phyloP scores from a whole-genome alignment of 768 basidiomycete genomes.

The Leccinum ochraceum region DNA sequence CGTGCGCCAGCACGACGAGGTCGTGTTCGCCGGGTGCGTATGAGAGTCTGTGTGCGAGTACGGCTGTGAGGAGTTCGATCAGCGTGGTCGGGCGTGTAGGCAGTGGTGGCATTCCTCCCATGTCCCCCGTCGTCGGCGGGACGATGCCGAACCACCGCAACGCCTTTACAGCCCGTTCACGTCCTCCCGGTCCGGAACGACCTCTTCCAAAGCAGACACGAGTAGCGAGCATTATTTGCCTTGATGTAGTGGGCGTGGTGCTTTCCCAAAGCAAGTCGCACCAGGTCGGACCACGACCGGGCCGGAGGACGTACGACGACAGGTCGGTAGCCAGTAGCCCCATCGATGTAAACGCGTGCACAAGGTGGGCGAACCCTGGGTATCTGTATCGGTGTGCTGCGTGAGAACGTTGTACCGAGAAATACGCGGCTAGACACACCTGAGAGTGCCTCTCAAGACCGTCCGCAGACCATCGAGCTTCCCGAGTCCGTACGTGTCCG shows the following conservation, averaged over 20 bases:
- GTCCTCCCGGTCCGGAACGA: constrained; percentile 16
- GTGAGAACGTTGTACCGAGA: neutral
- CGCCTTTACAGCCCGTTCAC: constrained; percentile 38
- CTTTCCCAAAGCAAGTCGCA: constrained; percentile 36
- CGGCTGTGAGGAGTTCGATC: constrained; percentile 73
- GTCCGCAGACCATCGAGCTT: constrained; percentile 49
- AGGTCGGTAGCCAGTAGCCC: constrained; percentile 59
- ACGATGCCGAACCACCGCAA: constrained; percentile 42
- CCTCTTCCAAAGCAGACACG: constrained; percentile 34
- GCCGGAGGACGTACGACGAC: constrained; percentile 20
- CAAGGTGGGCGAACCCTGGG: constrained; percentile 74
- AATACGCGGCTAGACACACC: constrained; percentile 41
- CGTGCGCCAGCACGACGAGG: constrained; percentile 84
- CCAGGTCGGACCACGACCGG: constrained; percentile 38
- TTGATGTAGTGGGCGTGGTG: too few relatives aligned
- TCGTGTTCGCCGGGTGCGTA: constrained; percentile 78
- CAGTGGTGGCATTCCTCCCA: constrained; percentile 39
- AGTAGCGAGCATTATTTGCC: constrained; percentile 30
- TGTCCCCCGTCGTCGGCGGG: constrained; percentile 6
- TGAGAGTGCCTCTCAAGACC: constrained; percentile 80
- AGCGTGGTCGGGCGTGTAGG: constrained; percentile 49
- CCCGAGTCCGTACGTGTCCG: constrained; percentile 60
- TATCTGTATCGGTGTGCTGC: constrained; percentile 50
- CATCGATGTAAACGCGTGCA: constrained; percentile 69
- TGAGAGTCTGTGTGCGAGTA: constrained; percentile 70